Evolutionary conservation across 805 yeast genomes (phyloP).

Genomic region (Ogataea methanolica): DNA sequence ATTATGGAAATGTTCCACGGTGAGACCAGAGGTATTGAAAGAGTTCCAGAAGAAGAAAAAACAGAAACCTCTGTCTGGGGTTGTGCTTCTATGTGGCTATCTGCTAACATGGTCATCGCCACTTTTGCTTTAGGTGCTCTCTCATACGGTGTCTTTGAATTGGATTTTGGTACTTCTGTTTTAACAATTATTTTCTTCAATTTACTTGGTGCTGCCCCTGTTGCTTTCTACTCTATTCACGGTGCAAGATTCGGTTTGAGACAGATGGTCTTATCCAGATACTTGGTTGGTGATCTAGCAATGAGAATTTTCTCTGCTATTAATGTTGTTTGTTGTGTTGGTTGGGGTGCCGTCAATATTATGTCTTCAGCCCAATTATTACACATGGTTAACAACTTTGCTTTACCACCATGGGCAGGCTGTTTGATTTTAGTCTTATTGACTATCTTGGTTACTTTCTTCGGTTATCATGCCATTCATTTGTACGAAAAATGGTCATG

Average conservation of each 20-base stretch:
- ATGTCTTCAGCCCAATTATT: slow-evolving; percentile 85
- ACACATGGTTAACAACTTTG: slow-evolving; percentile 61
- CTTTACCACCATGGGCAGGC: slow-evolving; percentile 88
- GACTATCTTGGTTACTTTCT: slow-evolving; percentile 71
- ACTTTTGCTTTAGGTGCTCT: slow-evolving; percentile 74
- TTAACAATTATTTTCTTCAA: slow-evolving; percentile 69
- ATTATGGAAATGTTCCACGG: slow-evolving; percentile 33
- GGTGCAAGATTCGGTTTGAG: slow-evolving; percentile 85
- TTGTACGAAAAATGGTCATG: slow-evolving; percentile 80
- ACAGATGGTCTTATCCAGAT: slow-evolving; percentile 80
- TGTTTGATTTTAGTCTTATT: slow-evolving; percentile 64
- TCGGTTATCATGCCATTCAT: slow-evolving; percentile 83
- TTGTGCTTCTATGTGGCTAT: slow-evolving; percentile 86
- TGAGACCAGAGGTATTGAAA: slow-evolving; percentile 75
- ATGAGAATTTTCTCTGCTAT: slow-evolving; percentile 74
- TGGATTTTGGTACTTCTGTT: slow-evolving; percentile 71
- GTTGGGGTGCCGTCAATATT: slow-evolving; percentile 94
- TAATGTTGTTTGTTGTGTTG: slow-evolving; percentile 82
- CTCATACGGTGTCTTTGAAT: slow-evolving; percentile 54
- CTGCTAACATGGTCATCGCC: slow-evolving; percentile 85
- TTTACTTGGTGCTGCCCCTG: slow-evolving; percentile 68
- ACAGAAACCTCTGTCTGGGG: slow-evolving; percentile 58
- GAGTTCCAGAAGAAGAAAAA: slow-evolving; percentile 75
- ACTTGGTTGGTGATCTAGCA: slow-evolving; percentile 67
- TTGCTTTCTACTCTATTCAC: slow-evolving; percentile 76